phyloP scores from a whole-genome alignment of 208 protist species.

The Trypanosoma conorhini region DNA sequence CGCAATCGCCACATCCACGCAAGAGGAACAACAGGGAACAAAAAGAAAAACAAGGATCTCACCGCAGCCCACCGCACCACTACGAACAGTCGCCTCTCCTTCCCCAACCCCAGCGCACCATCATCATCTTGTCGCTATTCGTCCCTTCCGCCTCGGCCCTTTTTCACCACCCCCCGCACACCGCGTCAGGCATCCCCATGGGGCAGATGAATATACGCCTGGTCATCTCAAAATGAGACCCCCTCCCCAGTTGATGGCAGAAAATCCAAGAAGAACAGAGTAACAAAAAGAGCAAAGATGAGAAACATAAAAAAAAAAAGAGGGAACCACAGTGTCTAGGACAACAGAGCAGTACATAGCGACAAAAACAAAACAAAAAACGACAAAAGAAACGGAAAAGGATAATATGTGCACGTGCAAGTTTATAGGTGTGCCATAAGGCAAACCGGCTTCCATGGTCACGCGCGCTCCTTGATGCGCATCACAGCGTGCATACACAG shows the following conservation, averaged over 20 bases:
- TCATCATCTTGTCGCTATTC: neutral
- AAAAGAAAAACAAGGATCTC: neutral
- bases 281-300: no score
- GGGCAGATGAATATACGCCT: neutral
- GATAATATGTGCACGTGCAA: neutral
- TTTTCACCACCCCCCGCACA: neutral
- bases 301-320: no score
- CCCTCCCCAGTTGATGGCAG: no score
- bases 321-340: no score
- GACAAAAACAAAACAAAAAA: neutral
- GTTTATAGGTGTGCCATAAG: neutral
- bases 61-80: no score
- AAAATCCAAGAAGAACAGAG: no score
- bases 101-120: neutral
- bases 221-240: no score
- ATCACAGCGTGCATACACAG: neutral
- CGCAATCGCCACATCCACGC: neutral
- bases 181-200: neutral
- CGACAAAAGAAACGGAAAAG: conserved; percentile 1
- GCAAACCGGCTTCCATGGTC: neutral
- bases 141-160: neutral
- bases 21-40: neutral
- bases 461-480: neutral
- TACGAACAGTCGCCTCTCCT: neutral
- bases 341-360: no score